Base-by-base conservation (phyloP, 148 eudicot genomes). In the Pouteria glomerata region DNA sequence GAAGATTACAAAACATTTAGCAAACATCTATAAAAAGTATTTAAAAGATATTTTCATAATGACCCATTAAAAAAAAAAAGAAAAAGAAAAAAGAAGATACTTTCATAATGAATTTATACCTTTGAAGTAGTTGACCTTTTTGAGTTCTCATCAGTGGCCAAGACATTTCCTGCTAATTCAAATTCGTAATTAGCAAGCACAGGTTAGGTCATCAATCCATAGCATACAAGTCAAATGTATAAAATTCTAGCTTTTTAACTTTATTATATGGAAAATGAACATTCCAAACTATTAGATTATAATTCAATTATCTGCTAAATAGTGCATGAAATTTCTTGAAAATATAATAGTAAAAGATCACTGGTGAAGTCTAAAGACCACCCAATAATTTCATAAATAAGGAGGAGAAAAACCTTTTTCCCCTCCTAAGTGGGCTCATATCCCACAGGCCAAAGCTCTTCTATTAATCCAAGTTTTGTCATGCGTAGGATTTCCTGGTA, bases 81-180 rank as follows among this genome's bases (percentile, higher is more conserved):
- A n/a, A n/a, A n/a, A n/a, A n/a, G n/a, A n/a, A n/a, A n/a, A n/a
- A n/a, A n/a, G 44, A 39, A 39, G 5, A 35, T 27, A 15, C 4
- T 2, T 8, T 8, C 14, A 23, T 2, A 70, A 1, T 15, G 47
- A 57, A 14, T 15, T 33, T 34, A 33, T 78, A 88, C 93, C 90
- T 86, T 86, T 6, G 72, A 74, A 80, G 69, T 72, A 81, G 74
- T 70, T 44, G 84, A 77, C 26, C 15, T 63, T 74, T 77, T 82
- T 48, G 74, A 34, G 71, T 67, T 26, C 53, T 74, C 86, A 52
- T 77, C 83, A 18, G 44, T 73, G 35, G 74, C 80, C 42, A 63
- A 63, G 63, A 34, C 66, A 57, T 79, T 79, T 68, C 84, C 83
- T 75, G 75, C 57, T 57, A 66, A 51, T 60, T 34, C 63, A 53